Percentiles rank a stretch among this genome's conserved stretches.
phyloP scores from a whole-genome alignment of 2,329 filamentous ascomycete species.

The Endothia cerciana region DNA sequence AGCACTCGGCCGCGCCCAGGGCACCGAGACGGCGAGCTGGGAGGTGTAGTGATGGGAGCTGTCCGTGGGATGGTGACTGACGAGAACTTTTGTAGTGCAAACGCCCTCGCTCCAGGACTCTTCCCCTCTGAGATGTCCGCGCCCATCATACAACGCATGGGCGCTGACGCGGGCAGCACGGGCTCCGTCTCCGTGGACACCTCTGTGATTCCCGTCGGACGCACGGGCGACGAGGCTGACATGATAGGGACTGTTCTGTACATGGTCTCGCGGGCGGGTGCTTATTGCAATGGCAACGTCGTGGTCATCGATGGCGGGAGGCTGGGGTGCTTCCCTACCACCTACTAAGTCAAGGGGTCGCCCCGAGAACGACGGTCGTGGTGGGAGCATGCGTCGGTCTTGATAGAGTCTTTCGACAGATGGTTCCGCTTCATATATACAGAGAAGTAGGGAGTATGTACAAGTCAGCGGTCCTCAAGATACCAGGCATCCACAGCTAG shows the following conservation, averaged over 20 bases:
- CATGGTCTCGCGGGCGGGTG: conserved; percentile 66
- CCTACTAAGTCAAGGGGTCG: conserved; percentile 45
- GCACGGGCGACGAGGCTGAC: conserved; percentile 64
- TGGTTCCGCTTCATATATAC: background rate
- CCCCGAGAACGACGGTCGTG: background rate
- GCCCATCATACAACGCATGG: conserved; percentile 45
- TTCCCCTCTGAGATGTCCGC: conserved; percentile 66
- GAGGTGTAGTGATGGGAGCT: background rate
- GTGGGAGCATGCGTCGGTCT: background rate
- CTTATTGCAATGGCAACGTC: conserved; percentile 67
- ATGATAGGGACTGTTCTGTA: conserved; percentile 69
- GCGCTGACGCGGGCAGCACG: conserved; percentile 39
- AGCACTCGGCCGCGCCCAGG: background rate
- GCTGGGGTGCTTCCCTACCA: conserved; percentile 57
- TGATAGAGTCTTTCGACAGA: background rate
- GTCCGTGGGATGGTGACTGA: conserved; percentile 7
- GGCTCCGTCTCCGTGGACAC: conserved; percentile 41
- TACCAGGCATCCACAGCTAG: background rate
- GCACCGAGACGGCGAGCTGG: background rate
- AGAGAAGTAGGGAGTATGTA: conserved; percentile 7
- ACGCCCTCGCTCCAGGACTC: conserved; percentile 53
- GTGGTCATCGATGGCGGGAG: conserved; percentile 67
- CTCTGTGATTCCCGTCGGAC: conserved; percentile 57
- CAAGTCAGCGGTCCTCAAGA: background rate
- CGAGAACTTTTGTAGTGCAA: conserved; percentile 41